These are phyloP conservation scores for Fusarium goolgardi DNA, from an alignment of 2,329 filamentous ascomycete genomes.

Conservation along the genomic window DNA sequence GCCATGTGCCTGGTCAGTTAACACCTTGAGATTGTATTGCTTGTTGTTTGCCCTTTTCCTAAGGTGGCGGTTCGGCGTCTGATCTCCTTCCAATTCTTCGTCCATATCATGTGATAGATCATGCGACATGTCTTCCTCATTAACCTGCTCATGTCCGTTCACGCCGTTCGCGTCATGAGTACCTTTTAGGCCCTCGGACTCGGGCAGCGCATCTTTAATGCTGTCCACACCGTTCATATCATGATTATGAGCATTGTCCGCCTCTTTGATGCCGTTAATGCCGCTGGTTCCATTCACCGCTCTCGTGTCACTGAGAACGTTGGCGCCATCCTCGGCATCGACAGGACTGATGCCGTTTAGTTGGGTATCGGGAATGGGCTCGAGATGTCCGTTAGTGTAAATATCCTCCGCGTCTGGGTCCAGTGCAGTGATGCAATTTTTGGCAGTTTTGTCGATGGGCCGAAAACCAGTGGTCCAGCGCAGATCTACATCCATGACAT, in stretches of 20 bases:
- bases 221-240: slow-evolving; percentile 23
- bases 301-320: slow-evolving; percentile 24
- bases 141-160: slow-evolving; percentile 38
- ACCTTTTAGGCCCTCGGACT: slow-evolving; percentile 9
- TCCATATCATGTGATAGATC: slow-evolving; percentile 56
- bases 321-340: slow-evolving; percentile 17
- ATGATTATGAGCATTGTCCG: not conserved
- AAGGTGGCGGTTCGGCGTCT: slow-evolving; percentile 64
- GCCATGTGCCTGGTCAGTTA: slow-evolving; percentile 68
- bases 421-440: slow-evolving; percentile 58
- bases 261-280: slow-evolving; percentile 2
- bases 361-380: slow-evolving; percentile 36
- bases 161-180: slow-evolving; percentile 22
- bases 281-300: slow-evolving; percentile 23
- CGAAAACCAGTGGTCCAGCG: slow-evolving; percentile 59
- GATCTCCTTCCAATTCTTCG: slow-evolving; percentile 59
- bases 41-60: slow-evolving; percentile 61
- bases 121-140: slow-evolving; percentile 51
- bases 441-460: slow-evolving; percentile 56
- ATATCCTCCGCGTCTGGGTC: slow-evolving; percentile 49
- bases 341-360: slow-evolving; percentile 28
- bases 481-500: slow-evolving; percentile 62
- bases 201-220: slow-evolving; percentile 3
- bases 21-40: slow-evolving; percentile 69
- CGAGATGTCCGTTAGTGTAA: slow-evolving; percentile 43